A percentile compares a stretch with the other conserved stretches of the same genome.
These are phyloP conservation scores for Fraxinus velutina DNA, from an alignment of 305 asterid genomes.

Conservation along the genomic window DNA sequence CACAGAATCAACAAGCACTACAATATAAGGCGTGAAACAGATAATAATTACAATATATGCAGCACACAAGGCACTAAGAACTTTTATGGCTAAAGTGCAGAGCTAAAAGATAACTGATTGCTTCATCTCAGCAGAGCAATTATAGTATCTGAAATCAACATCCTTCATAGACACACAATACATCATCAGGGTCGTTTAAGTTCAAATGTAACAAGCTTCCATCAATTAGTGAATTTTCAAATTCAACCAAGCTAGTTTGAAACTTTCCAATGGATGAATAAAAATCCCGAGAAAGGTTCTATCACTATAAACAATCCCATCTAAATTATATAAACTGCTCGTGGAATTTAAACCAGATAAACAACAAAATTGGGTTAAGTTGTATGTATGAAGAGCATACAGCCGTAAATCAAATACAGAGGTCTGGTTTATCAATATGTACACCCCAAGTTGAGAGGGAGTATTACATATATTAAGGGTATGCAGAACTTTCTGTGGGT, in stretches of 20 bases:
- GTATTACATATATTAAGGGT: neutral
- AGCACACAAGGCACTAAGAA: neutral
- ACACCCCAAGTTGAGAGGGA: neutral
- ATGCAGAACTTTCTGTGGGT: neutral
- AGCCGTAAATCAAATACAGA: neutral
- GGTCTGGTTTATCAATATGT: neutral
- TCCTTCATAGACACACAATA: neutral
- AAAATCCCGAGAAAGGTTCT: neutral
- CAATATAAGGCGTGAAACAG: conserved; percentile 24
- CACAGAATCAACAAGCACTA: conserved; percentile 35
- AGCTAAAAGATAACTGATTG: neutral
- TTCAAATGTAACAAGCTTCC: neutral
- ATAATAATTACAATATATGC: neutral
- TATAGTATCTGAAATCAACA: neutral
- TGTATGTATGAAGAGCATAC: neutral
- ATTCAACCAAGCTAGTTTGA: neutral
- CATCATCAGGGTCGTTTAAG: neutral
- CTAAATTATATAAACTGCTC: neutral
- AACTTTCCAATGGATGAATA: neutral
- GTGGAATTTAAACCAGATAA: neutral
- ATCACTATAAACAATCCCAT: neutral
- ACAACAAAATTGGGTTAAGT: neutral
- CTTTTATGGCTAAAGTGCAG: neutral
- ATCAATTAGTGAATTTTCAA: neutral
- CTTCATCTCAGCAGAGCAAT: neutral